Evolutionary conservation across 2,329 filamentous ascomycete species (phyloP), one percentile per base, ranked within the genome.

Genomic region (Colletotrichum lupini): DNA sequence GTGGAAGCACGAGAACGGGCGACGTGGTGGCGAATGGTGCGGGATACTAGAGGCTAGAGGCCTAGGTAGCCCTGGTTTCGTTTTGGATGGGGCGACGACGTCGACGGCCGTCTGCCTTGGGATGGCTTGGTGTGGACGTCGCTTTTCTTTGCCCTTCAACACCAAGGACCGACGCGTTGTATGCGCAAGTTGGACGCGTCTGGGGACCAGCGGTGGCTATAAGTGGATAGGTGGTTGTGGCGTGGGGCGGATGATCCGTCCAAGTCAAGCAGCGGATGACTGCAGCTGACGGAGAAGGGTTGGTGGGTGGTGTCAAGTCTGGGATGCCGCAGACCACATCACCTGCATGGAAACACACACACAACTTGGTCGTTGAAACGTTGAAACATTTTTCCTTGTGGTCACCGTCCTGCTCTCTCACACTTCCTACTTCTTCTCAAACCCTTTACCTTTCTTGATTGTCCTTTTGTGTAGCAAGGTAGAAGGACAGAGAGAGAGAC

Each of bases 131-230:
- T 57, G 56, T 57, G 68, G 63, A 58, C 42, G 46, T 42, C 28
- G 42, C 42, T n/a, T 46, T 52, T 28, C 26, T 55, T 63, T 32
- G 35, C 22, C n/a, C 42, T 30, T 74, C 73, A 71, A 75, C 73
- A 75, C 73, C 73, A 75, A 55, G 57, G 46, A 59, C 61, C 49
- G 66, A 74, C 73, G 73, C 73, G 73, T 75, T 52, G 65, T 69
- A 75, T 75, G 58, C 52, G 52, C 2, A 66, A 64, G 37, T 66
- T 42, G 60, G 73, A 74, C 73, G 73, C 73, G 73, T 74, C 56
- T 71, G 5, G 26, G 61, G 16, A 14, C 57, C 46, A 61, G 55
- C 16, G 56, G 61, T 67, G 62, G 63, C 28, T 72, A 57, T 55
- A 56, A 62, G 30, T 72, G 71, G 71, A 26, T 26, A 32, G 30